Conservation (phyloP, 1,139 yeast genomes). For the Zygoascus hellenicus region DNA sequence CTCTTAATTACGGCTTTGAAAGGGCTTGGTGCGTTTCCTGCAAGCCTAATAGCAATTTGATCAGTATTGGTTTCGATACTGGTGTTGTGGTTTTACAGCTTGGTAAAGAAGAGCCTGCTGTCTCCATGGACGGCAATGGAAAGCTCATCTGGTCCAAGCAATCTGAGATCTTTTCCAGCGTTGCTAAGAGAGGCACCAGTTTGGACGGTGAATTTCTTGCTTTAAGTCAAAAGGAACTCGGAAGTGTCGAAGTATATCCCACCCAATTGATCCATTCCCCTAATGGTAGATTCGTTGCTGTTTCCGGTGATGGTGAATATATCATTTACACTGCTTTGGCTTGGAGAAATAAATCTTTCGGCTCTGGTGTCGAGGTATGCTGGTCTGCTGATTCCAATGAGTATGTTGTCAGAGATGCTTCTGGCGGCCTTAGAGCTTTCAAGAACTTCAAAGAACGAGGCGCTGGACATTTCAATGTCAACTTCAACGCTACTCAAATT, state of each 20-base stretch:
- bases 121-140: conserved; percentile 90
- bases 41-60: conserved; percentile 67
- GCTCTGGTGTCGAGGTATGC: conserved; percentile 82
- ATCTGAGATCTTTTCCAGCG: conserved; percentile 80
- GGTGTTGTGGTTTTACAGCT: conserved; percentile 82
- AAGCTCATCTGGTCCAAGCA: conserved; percentile 88
- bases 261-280: conserved; percentile 86
- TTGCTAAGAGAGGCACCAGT: conserved; percentile 57
- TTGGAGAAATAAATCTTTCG: conserved; percentile 95
- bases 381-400: conserved; percentile 92
- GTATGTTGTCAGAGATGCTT: conserved; percentile 75
- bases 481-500: conserved; percentile 72
- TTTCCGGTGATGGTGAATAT: conserved; percentile 97
- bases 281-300: conserved; percentile 94
- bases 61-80: conserved; percentile 92
- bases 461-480: conserved; percentile 48
- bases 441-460: conserved; percentile 80
- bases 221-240: conserved; percentile 79
- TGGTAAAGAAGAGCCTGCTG: conserved; percentile 91
- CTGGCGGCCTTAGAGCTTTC: conserved; percentile 60
- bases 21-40: conserved; percentile 94
- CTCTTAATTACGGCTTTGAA: conserved; percentile 84
- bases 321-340: conserved; percentile 94
- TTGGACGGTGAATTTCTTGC: conserved; percentile 73
- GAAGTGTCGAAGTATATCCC: conserved; percentile 89